phyloP scores from a whole-genome alignment of 345 rosid genomes.

The Geranium rotundifolium region DNA sequence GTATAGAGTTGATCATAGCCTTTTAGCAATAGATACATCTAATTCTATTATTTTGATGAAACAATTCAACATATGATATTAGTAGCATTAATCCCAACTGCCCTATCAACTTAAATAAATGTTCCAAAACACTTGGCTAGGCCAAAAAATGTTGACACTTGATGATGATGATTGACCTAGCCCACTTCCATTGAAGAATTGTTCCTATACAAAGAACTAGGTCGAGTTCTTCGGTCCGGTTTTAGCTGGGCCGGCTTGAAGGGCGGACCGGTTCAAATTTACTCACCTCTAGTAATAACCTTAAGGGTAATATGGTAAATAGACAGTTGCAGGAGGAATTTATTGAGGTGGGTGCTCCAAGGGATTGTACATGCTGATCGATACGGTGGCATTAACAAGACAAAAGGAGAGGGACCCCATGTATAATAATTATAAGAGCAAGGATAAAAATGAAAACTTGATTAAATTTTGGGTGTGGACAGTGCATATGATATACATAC shows the following conservation, averaged over 20 bases:
- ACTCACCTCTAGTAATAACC: not conserved
- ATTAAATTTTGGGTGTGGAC: conserved; percentile 5
- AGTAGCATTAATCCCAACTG: not conserved
- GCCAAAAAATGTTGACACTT: conserved; percentile 29
- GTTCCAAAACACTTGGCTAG: conserved; percentile 1
- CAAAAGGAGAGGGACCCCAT: conserved; percentile 13
- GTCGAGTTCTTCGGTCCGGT: too few relatives aligned
- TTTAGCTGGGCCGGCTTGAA: too few relatives aligned
- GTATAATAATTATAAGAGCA: not conserved
- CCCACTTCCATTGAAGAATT: conserved; percentile 12
- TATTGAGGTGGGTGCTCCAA: conserved; percentile 19
- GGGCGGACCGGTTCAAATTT: too few relatives aligned
- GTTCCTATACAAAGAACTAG: not conserved
- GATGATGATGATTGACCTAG: conserved; percentile 20
- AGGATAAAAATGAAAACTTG: conserved; percentile 6
- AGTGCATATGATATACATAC: too few relatives aligned
- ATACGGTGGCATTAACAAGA: conserved; percentile 10
- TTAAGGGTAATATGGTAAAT: conserved; percentile 10
- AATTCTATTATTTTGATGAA: not conserved
- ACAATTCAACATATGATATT: not conserved
- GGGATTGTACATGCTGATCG: conserved; percentile 11
- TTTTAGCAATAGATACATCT: not conserved
- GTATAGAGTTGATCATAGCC: not conserved
- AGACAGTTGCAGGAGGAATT: not conserved
- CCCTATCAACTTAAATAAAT: conserved; percentile 1